Base-by-base conservation (phyloP, 768 basidiomycete species). In the Cystoderma amianthinum region DNA sequence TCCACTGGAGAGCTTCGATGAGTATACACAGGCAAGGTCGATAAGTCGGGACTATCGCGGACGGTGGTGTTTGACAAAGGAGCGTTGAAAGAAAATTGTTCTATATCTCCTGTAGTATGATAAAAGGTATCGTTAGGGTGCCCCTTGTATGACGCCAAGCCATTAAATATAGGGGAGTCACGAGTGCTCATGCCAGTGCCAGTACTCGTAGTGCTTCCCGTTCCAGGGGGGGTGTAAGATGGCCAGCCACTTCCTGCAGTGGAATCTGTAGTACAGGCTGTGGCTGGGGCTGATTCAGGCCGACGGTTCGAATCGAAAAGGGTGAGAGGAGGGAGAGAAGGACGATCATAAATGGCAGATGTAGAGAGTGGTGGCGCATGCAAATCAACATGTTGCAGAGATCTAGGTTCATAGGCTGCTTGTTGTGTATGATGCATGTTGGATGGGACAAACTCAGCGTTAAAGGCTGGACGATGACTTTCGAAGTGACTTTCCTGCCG, bases 201-300 rank as follows among this genome's bases (percentile, higher is more conserved):
- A 3, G 67, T 64, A 46, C 70, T 72, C 1, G 69, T 65, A 15
- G 70, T 63, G 15, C 69, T 60, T 4, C 67, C 68, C 4, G 79
- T 81, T 1, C 76, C 67, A 1, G 80, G 80, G 20, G 80, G 80
- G 0, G 79, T 81, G 47, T 81, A 82, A 22, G 72, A 65, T 3
- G 75, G 68, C 80, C 80, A 82, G 13, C 72, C 71, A 42, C 59
- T 68, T 11, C 61, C 46, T 0, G 71, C 69, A 24, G 67, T 65
- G 13, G 76, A 71, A 36, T 73, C 77, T 0, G 68, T 67, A 16
- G 60, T 69, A 42, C 68, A 66, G 5, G 67, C 69, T 0, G 78
- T 74, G 30, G 61, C 69, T 3, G 80, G 77, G 1, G 69, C 72
- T 19, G 78, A 77, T 38, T 77, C 74, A 5, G 64, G 60, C 32